A percentile compares a stretch with the other conserved stretches of the same genome.
Evolutionary conservation across 2,329 filamentous ascomycete species (phyloP).

Genomic region (Monilinia fructigena): DNA sequence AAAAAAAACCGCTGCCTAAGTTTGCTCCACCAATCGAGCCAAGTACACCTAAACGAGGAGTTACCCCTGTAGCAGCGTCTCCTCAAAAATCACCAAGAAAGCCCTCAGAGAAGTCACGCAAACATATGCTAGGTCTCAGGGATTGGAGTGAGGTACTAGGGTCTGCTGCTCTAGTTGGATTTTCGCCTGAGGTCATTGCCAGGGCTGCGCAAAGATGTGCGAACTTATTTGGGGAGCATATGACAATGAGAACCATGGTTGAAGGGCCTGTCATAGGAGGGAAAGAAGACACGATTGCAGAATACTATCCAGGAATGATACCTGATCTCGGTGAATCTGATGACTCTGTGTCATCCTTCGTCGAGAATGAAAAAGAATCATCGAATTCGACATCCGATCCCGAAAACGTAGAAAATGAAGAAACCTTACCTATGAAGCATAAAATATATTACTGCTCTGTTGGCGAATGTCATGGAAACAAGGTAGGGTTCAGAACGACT

Average conservation of each 20-base stretch:
- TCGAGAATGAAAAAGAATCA: constrained; percentile 13
- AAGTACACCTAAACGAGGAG: constrained; percentile 9
- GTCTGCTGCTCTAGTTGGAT: constrained; percentile 72
- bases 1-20: constrained; percentile 45
- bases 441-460: constrained; percentile 42
- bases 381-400: background rate
- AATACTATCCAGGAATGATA: constrained; percentile 35
- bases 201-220: constrained; percentile 73
- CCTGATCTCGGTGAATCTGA: constrained; percentile 26
- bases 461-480: constrained; percentile 41
- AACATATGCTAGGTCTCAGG: constrained; percentile 41
- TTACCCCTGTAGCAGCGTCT: constrained; percentile 1
- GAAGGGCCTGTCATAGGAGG: constrained; percentile 28
- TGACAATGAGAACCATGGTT: constrained; percentile 49
- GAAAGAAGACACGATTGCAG: constrained; percentile 23
- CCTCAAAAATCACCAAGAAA: constrained; percentile 23
- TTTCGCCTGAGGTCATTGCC: constrained; percentile 62
- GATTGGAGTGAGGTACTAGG: constrained; percentile 88
- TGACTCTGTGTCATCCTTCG: background rate
- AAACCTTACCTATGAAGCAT: background rate
- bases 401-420: background rate
- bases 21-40: constrained; percentile 30
- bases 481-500: constrained; percentile 43
- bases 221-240: constrained; percentile 69
- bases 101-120: constrained; percentile 2